Evolutionary conservation across 1,139 yeast genomes (phyloP), one percentile per base, ranked within the genome.

Genomic region (Wickerhamomyces sp.): DNA sequence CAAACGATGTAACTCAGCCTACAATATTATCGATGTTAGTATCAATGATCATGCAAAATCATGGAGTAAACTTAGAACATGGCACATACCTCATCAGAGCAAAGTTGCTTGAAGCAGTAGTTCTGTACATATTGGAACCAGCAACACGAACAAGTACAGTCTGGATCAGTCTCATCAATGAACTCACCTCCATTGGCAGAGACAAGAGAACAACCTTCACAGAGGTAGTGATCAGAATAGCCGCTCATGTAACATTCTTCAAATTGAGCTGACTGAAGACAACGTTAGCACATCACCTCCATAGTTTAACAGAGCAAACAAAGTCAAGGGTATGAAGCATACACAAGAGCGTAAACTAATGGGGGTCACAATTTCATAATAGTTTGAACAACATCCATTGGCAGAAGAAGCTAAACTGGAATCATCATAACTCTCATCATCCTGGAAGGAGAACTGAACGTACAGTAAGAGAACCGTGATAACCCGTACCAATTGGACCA

Each of bases 121-220:
- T 55, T 57, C 42, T 50, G 50, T 4, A 54, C 35, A 34, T 56
- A 57, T 37, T 55, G 57, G 37, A 38, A 49, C 54, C 55, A 54
- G 29, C 60, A 56, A 31, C 61, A 57, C 1, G 59, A 47, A 36
- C 61, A 55, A 8, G 51, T 45, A 39, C 61, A 57, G 10, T 56
- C 59, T 13, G 51, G 8, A 32, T 57, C 60, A 4, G 48, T 36
- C 33, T 38, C 44, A 9, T 29, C 34, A n/a, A 18, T 27, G 11
- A 39, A 31, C 4, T 29, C 13, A 6, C 42, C 37, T 2, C 42
- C 42, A n/a, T 37, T 44, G 3, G 40, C 32, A 6, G 46, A 43
- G 2, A 54, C 55, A 39, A 51, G 45, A 3, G 59, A 55, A 38
- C 60, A 56, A 1, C 61, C 61, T 42, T 57, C 61, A 42, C 60